Percentiles rank a stretch among this genome's conserved stretches.
Evolutionary conservation across 228 moss, liverwort and hornwort species (phyloP).

Genomic region (Sphagnum magellanicum): DNA sequence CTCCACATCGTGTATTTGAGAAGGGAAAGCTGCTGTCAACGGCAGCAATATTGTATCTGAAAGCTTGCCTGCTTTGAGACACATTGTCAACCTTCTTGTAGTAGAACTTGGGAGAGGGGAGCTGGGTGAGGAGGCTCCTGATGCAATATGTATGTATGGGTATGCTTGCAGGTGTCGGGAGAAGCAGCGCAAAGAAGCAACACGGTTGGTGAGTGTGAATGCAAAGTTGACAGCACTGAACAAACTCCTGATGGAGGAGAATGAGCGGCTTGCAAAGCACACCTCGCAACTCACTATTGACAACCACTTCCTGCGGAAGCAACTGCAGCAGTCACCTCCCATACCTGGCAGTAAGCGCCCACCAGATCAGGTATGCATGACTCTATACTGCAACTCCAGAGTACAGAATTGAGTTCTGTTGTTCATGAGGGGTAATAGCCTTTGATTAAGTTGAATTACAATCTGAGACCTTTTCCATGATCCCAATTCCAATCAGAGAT

Average conservation of each 20-base stretch:
- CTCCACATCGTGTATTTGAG: no score
- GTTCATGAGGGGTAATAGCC: not conserved
- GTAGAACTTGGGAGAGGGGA: no score
- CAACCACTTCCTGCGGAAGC: slow-evolving; percentile 22
- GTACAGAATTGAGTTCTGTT: not conserved
- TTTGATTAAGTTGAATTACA: not conserved
- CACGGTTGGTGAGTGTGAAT: slow-evolving; percentile 56
- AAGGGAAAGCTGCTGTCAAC: no score
- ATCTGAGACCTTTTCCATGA: not conserved
- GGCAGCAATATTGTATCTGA: no score
- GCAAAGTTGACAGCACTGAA: slow-evolving; percentile 63
- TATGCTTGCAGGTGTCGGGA: slow-evolving; percentile 40
- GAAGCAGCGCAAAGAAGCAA: slow-evolving; percentile 64
- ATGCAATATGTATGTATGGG: no score
- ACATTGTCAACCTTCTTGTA: no score
- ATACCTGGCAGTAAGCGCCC: slow-evolving; percentile 14
- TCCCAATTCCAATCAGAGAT: not conserved
- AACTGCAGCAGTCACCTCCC: slow-evolving; percentile 12
- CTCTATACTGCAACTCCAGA: not conserved
- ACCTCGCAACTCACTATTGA: slow-evolving; percentile 25
- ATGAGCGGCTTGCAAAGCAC: slow-evolving; percentile 58
- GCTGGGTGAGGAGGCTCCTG: no score
- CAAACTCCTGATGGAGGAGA: slow-evolving; percentile 63
- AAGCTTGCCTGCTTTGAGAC: no score
- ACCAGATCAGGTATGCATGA: slow-evolving; percentile 9